Evolutionary conservation across 2,329 filamentous ascomycete species (phyloP).

Genomic region (Penicillium sp.): DNA sequence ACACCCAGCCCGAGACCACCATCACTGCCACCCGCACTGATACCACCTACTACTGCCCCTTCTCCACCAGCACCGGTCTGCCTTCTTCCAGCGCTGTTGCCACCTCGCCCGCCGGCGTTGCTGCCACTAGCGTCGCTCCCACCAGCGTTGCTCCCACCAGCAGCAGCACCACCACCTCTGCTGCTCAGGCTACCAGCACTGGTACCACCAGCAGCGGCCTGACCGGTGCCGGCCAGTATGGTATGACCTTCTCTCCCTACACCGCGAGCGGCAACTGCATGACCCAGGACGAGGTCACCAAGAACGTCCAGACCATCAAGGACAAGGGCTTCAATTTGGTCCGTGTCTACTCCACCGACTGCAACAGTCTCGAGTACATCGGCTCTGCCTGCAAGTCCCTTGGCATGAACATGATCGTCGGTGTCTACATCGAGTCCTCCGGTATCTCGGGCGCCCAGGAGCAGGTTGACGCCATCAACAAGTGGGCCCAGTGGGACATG

Average conservation of each 20-base stretch:
- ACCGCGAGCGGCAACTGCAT: constrained; percentile 59
- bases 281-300: constrained; percentile 52
- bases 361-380: constrained; percentile 71
- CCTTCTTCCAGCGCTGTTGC: constrained; percentile 5
- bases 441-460: constrained; percentile 60
- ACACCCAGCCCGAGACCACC: constrained; percentile 63
- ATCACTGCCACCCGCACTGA: constrained; percentile 66
- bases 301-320: constrained; percentile 61
- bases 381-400: constrained; percentile 62
- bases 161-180: constrained; percentile 10
- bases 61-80: constrained; percentile 44
- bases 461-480: constrained; percentile 69
- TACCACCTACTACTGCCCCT: constrained; percentile 68
- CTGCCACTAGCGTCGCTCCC: constrained; percentile 20
- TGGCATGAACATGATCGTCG: constrained; percentile 75
- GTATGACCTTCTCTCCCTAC: constrained; percentile 78
- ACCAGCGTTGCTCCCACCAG: constrained; percentile 24
- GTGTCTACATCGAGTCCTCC: constrained; percentile 72
- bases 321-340: constrained; percentile 63
- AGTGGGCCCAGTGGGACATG: constrained; percentile 68
- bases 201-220: constrained; percentile 25
- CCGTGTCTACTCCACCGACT: constrained; percentile 91
- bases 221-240: constrained; percentile 53
- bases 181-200: constrained; percentile 15
- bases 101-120: constrained; percentile 17